Percentiles rank a stretch among this genome's conserved stretches.
Evolutionary conservation across 129 eudicot species (phyloP).

Genomic region (Smallanthus sonchifolius): DNA sequence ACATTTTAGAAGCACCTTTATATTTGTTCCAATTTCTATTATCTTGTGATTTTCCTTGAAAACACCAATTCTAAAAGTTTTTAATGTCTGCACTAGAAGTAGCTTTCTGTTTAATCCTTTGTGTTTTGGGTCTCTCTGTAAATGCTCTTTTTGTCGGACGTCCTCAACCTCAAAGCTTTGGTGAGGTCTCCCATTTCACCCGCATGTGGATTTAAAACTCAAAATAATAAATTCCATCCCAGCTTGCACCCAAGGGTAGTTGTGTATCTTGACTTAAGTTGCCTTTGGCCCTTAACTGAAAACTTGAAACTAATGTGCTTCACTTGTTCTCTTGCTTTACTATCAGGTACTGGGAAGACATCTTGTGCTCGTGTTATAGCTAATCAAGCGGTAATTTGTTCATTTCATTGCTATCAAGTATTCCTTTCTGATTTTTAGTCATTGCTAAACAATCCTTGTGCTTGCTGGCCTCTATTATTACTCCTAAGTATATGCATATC

Average conservation of each 20-base stretch:
- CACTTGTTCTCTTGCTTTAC: slow-evolving; percentile 13
- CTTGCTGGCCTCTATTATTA: background rate
- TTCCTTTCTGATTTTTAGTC: slow-evolving; percentile 1
- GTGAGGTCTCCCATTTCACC: background rate
- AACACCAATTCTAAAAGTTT: background rate
- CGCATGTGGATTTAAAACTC: background rate
- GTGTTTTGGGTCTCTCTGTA: background rate
- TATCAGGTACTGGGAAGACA: slow-evolving; percentile 96
- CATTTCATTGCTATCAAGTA: background rate
- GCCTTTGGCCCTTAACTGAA: slow-evolving; percentile 5
- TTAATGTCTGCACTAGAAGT: background rate
- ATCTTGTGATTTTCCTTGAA: slow-evolving; percentile 1
- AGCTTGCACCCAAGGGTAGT: slow-evolving; percentile 5
- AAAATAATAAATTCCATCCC: background rate
- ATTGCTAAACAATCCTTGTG: background rate
- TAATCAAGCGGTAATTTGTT: slow-evolving; percentile 73
- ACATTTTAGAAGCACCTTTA: background rate
- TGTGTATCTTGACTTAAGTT: slow-evolving; percentile 9
- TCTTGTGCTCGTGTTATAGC: slow-evolving; percentile 99
- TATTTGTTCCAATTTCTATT: background rate
- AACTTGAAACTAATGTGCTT: slow-evolving; percentile 16
- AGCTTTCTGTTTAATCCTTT: background rate
- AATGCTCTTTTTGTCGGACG: background rate
- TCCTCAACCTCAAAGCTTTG: background rate
- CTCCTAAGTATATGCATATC: slow-evolving; percentile 1